These are phyloP conservation scores for Drosera capensis DNA, from an alignment of 148 eudicot species.

Conservation along the genomic window DNA sequence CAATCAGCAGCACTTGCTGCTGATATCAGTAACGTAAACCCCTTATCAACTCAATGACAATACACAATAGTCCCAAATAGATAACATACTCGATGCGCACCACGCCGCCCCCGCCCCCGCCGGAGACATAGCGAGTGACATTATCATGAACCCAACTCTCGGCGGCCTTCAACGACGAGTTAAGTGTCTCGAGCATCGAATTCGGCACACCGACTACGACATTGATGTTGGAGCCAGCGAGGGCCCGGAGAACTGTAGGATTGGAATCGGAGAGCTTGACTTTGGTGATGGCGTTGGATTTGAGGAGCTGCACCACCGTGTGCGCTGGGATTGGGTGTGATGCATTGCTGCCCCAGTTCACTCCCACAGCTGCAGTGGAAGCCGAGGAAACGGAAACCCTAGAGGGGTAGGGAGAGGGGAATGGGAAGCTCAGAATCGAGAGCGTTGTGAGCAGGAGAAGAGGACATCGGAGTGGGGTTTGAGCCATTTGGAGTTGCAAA, in stretches of 20 bases:
- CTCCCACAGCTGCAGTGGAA: constrained; percentile 25
- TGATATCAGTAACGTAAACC: no score
- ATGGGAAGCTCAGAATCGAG: no score
- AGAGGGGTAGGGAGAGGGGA: neutral
- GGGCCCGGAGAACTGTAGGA: constrained; percentile 41
- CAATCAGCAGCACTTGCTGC: no score
- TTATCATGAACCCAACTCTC: constrained; percentile 71
- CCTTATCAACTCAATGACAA: no score
- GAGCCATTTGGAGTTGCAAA: no score
- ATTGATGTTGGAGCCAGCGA: constrained; percentile 38
- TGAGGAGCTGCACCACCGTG: constrained; percentile 50
- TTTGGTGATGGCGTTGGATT: constrained; percentile 45
- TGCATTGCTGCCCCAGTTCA: constrained; percentile 72
- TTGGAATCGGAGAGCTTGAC: constrained; percentile 50
- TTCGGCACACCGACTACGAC: constrained; percentile 75
- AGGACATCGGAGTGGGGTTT: no score
- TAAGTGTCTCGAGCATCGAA: constrained; percentile 43
- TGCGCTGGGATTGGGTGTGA: constrained; percentile 74
- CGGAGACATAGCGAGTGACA: constrained; percentile 49
- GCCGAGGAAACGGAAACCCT: neutral
- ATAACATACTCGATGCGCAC: constrained; percentile 42
- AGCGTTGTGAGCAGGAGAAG: no score
- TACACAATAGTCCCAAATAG: constrained; percentile 1
- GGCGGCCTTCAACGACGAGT: constrained; percentile 58
- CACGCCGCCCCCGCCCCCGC: constrained; percentile 15